Percentiles rank a stretch among this genome's conserved stretches.
phyloP scores from a whole-genome alignment of 306 rosid genomes.

The Chamaecrista fasciculata region DNA sequence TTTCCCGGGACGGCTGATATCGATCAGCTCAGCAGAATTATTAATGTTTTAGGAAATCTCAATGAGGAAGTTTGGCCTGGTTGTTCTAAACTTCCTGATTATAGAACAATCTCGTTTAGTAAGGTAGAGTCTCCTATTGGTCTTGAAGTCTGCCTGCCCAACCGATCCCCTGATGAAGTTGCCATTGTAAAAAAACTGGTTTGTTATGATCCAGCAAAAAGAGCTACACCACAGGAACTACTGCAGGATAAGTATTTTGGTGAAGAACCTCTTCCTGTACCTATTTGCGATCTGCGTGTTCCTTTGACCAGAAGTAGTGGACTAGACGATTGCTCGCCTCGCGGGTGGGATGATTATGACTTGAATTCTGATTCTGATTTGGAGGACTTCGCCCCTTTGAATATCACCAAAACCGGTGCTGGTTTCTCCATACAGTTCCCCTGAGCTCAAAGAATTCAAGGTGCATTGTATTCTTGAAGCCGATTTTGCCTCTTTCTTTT shows the following conservation, averaged over 20 bases:
- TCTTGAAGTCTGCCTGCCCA: constrained; percentile 54
- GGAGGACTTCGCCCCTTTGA: constrained; percentile 58
- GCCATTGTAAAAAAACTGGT: constrained; percentile 53
- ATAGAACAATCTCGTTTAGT: constrained; percentile 50
- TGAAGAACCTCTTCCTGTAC: constrained; percentile 70
- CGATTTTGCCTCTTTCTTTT: constrained; percentile 1
- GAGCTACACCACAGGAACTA: constrained; percentile 70
- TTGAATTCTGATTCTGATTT: constrained; percentile 75
- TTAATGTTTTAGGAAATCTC: constrained; percentile 63
- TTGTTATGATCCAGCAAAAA: constrained; percentile 70
- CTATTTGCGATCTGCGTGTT: constrained; percentile 54
- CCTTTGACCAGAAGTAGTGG: constrained; percentile 45
- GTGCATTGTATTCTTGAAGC: constrained; percentile 24
- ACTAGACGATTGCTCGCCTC: constrained; percentile 44
- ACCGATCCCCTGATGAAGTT: constrained; percentile 45
- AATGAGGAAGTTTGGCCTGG: constrained; percentile 75
- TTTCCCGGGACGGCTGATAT: constrained; percentile 82
- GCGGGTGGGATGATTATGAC: constrained; percentile 48
- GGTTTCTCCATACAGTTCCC: constrained; percentile 72
- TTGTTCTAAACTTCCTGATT: constrained; percentile 74
- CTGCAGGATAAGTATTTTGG: constrained; percentile 65
- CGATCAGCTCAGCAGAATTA: constrained; percentile 77
- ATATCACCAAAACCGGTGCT: constrained; percentile 46
- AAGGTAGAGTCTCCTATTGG: constrained; percentile 64
- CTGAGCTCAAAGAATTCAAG: constrained; percentile 45